Percentiles rank a stretch among this genome's conserved stretches.
phyloP scores from a whole-genome alignment of 225 moss, liverwort and hornwort species.

The Pseudisothecium myosuroides region DNA sequence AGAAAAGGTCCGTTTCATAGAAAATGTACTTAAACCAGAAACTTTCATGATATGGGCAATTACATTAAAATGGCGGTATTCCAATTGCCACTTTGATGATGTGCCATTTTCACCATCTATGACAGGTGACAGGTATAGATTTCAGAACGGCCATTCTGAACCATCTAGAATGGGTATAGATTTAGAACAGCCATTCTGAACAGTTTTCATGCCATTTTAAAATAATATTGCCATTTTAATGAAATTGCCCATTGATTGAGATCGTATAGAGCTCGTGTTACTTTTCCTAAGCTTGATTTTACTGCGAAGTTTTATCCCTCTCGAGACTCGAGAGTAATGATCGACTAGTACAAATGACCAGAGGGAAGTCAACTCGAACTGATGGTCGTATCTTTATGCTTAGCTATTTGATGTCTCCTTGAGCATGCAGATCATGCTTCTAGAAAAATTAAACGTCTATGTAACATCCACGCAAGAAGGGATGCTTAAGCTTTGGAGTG shows the following conservation, averaged over 20 bases:
- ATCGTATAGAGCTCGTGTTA: neutral
- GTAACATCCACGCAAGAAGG: constrained; percentile 73
- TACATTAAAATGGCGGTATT: too few relatives aligned
- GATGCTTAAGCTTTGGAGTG: constrained; percentile 73
- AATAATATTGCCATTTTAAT: too few relatives aligned
- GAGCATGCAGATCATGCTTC: constrained; percentile 48
- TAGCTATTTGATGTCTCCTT: neutral
- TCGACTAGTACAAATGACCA: neutral
- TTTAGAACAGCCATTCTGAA: too few relatives aligned
- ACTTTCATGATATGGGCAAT: too few relatives aligned
- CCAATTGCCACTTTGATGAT: too few relatives aligned
- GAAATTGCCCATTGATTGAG: too few relatives aligned
- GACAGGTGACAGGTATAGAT: too few relatives aligned
- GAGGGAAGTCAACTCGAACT: neutral
- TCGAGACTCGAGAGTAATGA: neutral
- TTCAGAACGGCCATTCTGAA: too few relatives aligned
- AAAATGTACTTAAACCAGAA: neutral
- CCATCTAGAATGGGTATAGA: too few relatives aligned
- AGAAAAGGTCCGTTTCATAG: constrained; percentile 39
- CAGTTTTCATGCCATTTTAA: too few relatives aligned
- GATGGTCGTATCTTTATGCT: neutral
- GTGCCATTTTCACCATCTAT: too few relatives aligned
- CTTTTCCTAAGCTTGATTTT: neutral
- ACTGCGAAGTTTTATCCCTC: too few relatives aligned
- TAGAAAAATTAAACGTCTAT: constrained; percentile 61